phyloP scores from a whole-genome alignment of 2,329 filamentous ascomycete genomes.

The Aspergillus eucalypticola region DNA sequence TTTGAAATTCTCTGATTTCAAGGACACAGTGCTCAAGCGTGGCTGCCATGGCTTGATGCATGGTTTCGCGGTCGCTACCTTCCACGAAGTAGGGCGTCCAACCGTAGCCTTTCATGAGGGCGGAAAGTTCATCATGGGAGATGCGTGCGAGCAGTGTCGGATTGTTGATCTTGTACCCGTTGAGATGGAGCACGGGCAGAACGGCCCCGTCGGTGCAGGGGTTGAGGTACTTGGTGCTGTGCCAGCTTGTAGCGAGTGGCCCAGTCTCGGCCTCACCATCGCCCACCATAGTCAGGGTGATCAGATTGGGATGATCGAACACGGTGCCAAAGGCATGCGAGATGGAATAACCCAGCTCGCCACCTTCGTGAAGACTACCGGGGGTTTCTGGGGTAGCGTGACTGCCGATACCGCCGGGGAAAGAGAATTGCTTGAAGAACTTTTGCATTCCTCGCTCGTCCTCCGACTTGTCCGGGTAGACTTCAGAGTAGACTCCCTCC shows the following conservation, averaged over 20 bases:
- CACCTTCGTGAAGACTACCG: constrained; percentile 74
- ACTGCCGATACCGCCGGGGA: constrained; percentile 75
- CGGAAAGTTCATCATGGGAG: constrained; percentile 69
- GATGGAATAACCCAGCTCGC: constrained; percentile 78
- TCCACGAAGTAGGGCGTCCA: constrained; percentile 81
- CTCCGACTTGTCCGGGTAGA: constrained; percentile 72
- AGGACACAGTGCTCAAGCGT: constrained; percentile 71
- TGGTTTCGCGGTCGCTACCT: constrained; percentile 69
- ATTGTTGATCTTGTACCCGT: constrained; percentile 85
- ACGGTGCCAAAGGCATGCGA: constrained; percentile 77
- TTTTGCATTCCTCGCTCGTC: constrained; percentile 68
- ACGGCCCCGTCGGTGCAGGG: constrained; percentile 77
- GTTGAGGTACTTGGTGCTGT: constrained; percentile 80
- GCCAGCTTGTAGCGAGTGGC: constrained; percentile 76
- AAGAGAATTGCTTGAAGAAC: constrained; percentile 83
- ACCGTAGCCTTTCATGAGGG: constrained; percentile 71
- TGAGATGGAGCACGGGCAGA: constrained; percentile 74
- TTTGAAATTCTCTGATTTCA: constrained; percentile 69
- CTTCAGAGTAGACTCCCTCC: constrained; percentile 74
- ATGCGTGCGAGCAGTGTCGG: constrained; percentile 73
- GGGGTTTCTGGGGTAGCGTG: constrained; percentile 79
- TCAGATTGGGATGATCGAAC: constrained; percentile 72
- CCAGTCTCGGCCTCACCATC: constrained; percentile 82
- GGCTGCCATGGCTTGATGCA: constrained; percentile 80
- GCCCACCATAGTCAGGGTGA: constrained; percentile 75